Percentiles rank a stretch among this genome's conserved stretches.
Evolutionary conservation across 257 asterid species (phyloP).

Genomic region (Fraxinus cuspidata): DNA sequence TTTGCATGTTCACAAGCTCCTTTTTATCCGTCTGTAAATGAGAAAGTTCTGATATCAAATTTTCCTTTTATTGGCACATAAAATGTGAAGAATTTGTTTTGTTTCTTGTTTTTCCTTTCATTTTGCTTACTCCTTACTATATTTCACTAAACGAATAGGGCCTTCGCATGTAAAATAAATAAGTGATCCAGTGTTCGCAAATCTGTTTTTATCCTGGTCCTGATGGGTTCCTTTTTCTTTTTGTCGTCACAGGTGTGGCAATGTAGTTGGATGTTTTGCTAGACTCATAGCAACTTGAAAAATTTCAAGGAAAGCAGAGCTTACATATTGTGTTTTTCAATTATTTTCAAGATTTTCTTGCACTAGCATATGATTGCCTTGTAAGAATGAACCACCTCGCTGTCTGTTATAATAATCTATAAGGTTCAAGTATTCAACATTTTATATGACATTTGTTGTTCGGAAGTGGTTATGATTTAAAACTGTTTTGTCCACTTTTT

Average conservation of each 20-base stretch:
- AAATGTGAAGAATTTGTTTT: background rate
- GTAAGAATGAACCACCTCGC: background rate
- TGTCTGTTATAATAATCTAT: background rate
- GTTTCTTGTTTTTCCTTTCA: background rate
- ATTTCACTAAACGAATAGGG: background rate
- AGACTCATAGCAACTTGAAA: conserved; percentile 76
- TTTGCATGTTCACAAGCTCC: conserved; percentile 7
- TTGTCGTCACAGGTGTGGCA: conserved; percentile 77
- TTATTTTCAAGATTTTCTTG: background rate
- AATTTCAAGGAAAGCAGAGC: conserved; percentile 66
- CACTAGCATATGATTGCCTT: background rate
- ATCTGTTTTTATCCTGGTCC: background rate
- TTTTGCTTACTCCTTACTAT: background rate
- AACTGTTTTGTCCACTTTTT: background rate
- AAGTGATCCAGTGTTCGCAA: background rate
- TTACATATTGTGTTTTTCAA: conserved; percentile 25
- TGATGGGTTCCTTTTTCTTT: conserved; percentile 15
- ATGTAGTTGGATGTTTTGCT: conserved; percentile 92
- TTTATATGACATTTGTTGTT: background rate
- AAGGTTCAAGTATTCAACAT: background rate
- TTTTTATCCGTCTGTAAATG: background rate
- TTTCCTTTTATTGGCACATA: background rate
- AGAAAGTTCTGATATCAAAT: background rate
- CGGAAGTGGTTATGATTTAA: background rate
- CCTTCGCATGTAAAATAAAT: background rate